phyloP scores from a whole-genome alignment of 257 asterid genomes.

The Paraleonurus japonicus region DNA sequence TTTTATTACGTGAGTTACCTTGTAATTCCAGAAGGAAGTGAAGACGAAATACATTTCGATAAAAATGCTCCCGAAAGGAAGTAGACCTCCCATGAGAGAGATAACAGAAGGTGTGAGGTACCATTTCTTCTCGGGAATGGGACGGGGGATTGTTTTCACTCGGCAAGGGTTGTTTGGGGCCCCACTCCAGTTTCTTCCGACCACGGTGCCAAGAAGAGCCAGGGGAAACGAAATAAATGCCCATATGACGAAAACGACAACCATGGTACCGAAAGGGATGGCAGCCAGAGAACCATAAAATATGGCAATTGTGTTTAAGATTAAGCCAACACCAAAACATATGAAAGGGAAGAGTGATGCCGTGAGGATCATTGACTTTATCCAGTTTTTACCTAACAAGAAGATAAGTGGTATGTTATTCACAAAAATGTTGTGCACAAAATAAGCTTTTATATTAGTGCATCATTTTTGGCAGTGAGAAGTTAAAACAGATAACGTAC shows the following conservation, averaged over 20 bases:
- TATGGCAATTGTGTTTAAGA: constrained; percentile 75
- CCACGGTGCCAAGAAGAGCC: constrained; percentile 84
- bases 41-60: constrained; percentile 88
- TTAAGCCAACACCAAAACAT: constrained; percentile 72
- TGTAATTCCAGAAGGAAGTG: constrained; percentile 94
- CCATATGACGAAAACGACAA: constrained; percentile 77
- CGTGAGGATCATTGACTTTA: constrained; percentile 76
- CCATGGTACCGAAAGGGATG: constrained; percentile 82
- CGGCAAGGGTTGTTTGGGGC: constrained; percentile 85
- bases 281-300: constrained; percentile 86
- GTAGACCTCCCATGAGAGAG: constrained; percentile 87
- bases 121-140: constrained; percentile 86
- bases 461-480: neutral
- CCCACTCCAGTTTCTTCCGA: constrained; percentile 85
- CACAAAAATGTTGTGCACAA: constrained; percentile 2
- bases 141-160: constrained; percentile 88
- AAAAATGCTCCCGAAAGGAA: constrained; percentile 85
- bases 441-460: neutral
- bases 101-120: constrained; percentile 69
- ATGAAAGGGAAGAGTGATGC: constrained; percentile 81
- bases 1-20: constrained; percentile 37
- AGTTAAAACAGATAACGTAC: constrained; percentile 40
- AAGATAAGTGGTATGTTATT: constrained; percentile 13
- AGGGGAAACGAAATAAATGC: constrained; percentile 80
- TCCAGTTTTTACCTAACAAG: constrained; percentile 76